Evolutionary conservation across 2,329 filamentous ascomycete species (phyloP), one percentile per base, ranked within the genome.

Genomic region (Fusarium protoensiforme): DNA sequence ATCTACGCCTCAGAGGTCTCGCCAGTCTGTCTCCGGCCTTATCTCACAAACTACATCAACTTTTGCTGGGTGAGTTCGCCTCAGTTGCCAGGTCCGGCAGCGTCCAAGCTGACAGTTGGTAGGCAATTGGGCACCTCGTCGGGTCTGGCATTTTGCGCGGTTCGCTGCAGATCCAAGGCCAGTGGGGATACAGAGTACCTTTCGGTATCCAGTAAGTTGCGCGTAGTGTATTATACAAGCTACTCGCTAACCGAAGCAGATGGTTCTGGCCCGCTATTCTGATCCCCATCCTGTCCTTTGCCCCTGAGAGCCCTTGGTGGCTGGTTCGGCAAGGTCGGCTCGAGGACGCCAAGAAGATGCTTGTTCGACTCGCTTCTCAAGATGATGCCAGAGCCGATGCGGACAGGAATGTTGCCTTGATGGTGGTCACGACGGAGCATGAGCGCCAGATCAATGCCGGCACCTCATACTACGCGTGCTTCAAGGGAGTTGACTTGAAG

Each of bases 1-100:
- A 77, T 68, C 5, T 73, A 73, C 46, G 68, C 64, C 27, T 22
- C 65, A 13, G 68, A 73, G 31, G 65, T 73, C 41, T 59, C 59
- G 31, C 71, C 71, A 16, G 54, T 67, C 14, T 33, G 61, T 18
- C 71, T 73, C 10, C 63, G 67, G 3, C 60, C 64, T 1, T 72
- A 74, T 53, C 63, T 74, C 39, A 69, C 64, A 5, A 72, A 38
- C 10, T 73, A 61, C 36, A 33, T 61, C 57, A 67, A 43, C 53
- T 61, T 35, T 64, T 72, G 43, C 43, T 48, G 43, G 43, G 39
- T 43, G 24, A 24, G 24, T 24, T 5, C 24, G 5, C n/a, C n/a
- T 24, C 5, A 3, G 24, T 24, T 24, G 24, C 24, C 24, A 24
- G 24, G 24, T 24, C 24, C 24, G 5, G 24, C 5, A 20, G 39